Percentiles rank a stretch among this genome's conserved stretches.
Conservation (phyloP, 805 yeast species). For the Kuraishia molischiana region DNA sequence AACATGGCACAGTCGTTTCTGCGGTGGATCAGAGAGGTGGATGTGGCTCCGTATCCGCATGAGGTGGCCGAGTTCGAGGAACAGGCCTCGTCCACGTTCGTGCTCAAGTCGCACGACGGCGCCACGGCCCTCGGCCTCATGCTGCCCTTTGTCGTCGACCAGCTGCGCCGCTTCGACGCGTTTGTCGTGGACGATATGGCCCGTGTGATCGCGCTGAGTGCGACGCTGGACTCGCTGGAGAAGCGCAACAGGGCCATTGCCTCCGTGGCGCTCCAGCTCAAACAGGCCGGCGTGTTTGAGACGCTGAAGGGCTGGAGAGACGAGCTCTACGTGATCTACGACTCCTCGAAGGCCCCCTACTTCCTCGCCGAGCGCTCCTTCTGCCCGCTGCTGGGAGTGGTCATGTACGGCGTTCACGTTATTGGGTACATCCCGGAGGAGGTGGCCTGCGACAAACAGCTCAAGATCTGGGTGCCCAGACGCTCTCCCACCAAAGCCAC, state of each 20-base stretch:
- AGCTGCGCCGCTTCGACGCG: conserved; percentile 11
- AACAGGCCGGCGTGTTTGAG: conserved; percentile 22
- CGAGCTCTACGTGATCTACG: conserved; percentile 70
- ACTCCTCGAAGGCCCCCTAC: conserved; percentile 46
- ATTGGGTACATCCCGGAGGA: conserved; percentile 61
- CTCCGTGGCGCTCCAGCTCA: conserved; percentile 31
- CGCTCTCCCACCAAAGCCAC: conserved; percentile 74
- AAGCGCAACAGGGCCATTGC: conserved; percentile 30
- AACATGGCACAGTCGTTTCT: neutral
- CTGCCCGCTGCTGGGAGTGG: conserved; percentile 73
- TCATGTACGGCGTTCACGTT: conserved; percentile 84
- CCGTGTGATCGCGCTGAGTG: conserved; percentile 19
- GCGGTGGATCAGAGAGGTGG: conserved; percentile 8
- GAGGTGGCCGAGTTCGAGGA: conserved; percentile 2
- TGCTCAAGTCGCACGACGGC: conserved; percentile 25
- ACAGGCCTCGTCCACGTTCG: conserved; percentile 15
- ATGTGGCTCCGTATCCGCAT: conserved; percentile 19
- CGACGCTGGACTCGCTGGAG: conserved; percentile 25
- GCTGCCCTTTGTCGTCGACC: conserved; percentile 21
- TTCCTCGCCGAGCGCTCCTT: conserved; percentile 72
- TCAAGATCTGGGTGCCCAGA: conserved; percentile 76
- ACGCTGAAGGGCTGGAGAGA: conserved; percentile 70
- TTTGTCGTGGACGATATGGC: conserved; percentile 16
- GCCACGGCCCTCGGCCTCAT: conserved; percentile 27
- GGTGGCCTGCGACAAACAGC: conserved; percentile 24